phyloP scores from a whole-genome alignment of 495 filamentous ascomycete species.

The Tuber borchii region DNA sequence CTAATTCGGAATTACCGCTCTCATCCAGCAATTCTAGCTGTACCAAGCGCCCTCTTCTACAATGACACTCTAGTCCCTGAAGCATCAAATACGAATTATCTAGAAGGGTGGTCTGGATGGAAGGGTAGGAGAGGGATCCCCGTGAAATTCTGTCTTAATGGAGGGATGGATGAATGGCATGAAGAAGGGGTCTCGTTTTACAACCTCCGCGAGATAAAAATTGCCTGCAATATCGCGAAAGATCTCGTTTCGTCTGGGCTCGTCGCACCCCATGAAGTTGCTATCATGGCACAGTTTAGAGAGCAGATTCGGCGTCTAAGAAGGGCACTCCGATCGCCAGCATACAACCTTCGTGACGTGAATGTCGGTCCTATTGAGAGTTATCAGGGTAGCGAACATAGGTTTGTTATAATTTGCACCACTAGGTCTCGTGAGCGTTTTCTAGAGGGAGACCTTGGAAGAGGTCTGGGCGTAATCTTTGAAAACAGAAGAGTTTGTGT shows the following conservation, averaged over 20 bases:
- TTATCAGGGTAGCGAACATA: conserved; percentile 53
- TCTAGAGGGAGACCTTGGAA: conserved; percentile 45
- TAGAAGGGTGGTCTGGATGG: conserved; percentile 49
- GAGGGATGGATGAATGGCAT: conserved; percentile 49
- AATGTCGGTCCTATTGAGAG: conserved; percentile 55
- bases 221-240: conserved; percentile 47
- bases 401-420: conserved; percentile 54
- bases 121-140: conserved; percentile 47
- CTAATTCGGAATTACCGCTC: conserved; percentile 57
- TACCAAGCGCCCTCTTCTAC: conserved; percentile 53
- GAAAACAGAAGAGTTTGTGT: conserved; percentile 51
- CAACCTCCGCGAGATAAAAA: conserved; percentile 48
- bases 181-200: conserved; percentile 52
- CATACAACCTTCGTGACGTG: conserved; percentile 44
- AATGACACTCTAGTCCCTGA: conserved; percentile 51
- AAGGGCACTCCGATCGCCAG: conserved; percentile 40
- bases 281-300: conserved; percentile 53
- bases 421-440: conserved; percentile 50
- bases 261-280: conserved; percentile 47
- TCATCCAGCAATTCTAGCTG: conserved; percentile 53
- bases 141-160: conserved; percentile 49
- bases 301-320: conserved; percentile 50
- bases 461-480: conserved; percentile 50
- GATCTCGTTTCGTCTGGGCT: conserved; percentile 43
- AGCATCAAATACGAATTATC: conserved; percentile 42